Conservation (phyloP, 116 monocot genomes). For the Zostera marina region DNA sequence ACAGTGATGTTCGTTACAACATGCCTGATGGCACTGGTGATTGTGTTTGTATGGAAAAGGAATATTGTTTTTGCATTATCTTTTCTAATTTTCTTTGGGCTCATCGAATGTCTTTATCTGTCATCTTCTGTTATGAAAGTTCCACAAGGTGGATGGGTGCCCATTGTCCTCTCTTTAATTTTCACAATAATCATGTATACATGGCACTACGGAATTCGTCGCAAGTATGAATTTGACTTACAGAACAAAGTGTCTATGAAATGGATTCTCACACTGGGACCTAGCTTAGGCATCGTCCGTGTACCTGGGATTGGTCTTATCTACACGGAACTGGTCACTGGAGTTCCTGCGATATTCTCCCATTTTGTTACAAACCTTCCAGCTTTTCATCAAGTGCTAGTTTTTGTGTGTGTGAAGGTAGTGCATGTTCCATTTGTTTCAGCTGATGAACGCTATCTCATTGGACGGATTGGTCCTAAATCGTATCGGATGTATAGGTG, state of each 20-base stretch:
- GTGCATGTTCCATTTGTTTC: slow-evolving; percentile 67
- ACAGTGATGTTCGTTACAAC: slow-evolving; percentile 89
- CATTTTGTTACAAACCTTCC: slow-evolving; percentile 84
- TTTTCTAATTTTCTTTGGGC: slow-evolving; percentile 72
- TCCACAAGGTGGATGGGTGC: slow-evolving; percentile 80
- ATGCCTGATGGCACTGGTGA: slow-evolving; percentile 64
- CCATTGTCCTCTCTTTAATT: slow-evolving; percentile 58
- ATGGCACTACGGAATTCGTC: slow-evolving; percentile 81
- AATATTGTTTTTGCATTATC: slow-evolving; percentile 42
- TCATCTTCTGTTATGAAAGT: slow-evolving; percentile 86
- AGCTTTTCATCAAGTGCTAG: slow-evolving; percentile 71
- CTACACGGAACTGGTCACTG: slow-evolving; percentile 71
- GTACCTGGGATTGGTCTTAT: slow-evolving; percentile 92
- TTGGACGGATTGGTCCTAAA: slow-evolving; percentile 65
- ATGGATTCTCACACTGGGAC: slow-evolving; percentile 77
- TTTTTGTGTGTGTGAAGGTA: slow-evolving; percentile 82
- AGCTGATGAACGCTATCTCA: slow-evolving; percentile 58
- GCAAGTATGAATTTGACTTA: slow-evolving; percentile 70
- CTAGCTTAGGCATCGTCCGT: slow-evolving; percentile 65
- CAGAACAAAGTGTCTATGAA: slow-evolving; percentile 87
- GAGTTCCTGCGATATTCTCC: slow-evolving; percentile 78
- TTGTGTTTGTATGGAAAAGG: slow-evolving; percentile 76
- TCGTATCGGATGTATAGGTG: slow-evolving; percentile 66
- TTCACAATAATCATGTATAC: slow-evolving; percentile 68
- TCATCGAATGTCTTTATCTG: slow-evolving; percentile 60